Evolutionary conservation across 2,329 filamentous ascomycete species (phyloP).

Genomic region (Cadophora sp.): DNA sequence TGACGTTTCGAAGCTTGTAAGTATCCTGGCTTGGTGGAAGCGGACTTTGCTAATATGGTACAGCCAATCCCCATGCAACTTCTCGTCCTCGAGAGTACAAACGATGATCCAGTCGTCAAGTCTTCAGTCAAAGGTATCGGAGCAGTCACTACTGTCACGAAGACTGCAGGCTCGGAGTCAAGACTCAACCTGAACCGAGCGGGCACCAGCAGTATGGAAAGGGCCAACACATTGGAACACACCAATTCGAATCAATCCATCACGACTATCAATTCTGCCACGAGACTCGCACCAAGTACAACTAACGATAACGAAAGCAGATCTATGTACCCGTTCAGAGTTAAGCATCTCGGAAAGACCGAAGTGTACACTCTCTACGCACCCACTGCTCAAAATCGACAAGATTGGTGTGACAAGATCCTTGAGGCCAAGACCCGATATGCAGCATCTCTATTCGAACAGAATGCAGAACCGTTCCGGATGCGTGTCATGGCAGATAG

Average conservation of each 20-base stretch:
- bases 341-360: conserved; percentile 89
- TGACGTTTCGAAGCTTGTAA: conserved; percentile 88
- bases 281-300: conserved; percentile 53
- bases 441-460: conserved; percentile 84
- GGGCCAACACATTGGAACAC: conserved; percentile 70
- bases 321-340: conserved; percentile 85
- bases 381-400: conserved; percentile 72
- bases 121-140: conserved; percentile 62
- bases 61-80: conserved; percentile 96
- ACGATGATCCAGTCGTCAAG: conserved; percentile 90
- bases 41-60: conserved; percentile 54
- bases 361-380: conserved; percentile 94
- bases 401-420: conserved; percentile 93
- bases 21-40: conserved; percentile 36
- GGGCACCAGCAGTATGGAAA: conserved; percentile 45
- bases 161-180: conserved; percentile 64
- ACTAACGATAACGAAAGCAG: conserved; percentile 52
- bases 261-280: conserved; percentile 54
- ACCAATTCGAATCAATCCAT: conserved; percentile 71
- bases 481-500: conserved; percentile 91
- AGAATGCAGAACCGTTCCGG: conserved; percentile 95
- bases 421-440: conserved; percentile 94
- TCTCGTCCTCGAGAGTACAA: conserved; percentile 87
- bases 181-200: conserved; percentile 58
- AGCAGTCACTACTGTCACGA: conserved; percentile 66